Evolutionary conservation across 306 rosid species (phyloP), one percentile per base, ranked within the genome.

Genomic region (Mimosa pudica): DNA sequence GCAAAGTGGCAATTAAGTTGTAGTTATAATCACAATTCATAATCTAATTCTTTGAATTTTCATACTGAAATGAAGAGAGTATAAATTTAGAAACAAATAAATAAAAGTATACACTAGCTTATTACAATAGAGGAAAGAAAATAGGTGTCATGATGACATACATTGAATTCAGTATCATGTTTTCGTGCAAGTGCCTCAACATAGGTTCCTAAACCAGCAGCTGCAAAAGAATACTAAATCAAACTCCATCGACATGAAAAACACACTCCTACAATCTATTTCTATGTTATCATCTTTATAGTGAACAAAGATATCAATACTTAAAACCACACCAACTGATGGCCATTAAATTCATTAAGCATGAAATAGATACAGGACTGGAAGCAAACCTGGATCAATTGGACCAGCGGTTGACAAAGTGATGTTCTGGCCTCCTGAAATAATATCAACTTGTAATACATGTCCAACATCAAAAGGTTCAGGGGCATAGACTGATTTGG

Each of bases 141-240:
- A 35, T 61, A 67, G 75, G 64, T 61, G 78, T 79, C 47, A 70
- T 62, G 72, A 61, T 30, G 60, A 73, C 93, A 75, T 92, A 92
- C 98, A 77, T 90, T 92, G 84, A 94, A 94, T 80, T 93, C 98
- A 65, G 88, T 80, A 35, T 91, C 97, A 52, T 93, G 98, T 80
- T 84, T 90, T 80, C 98, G 92, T 77, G 87, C 92, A 78, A 93
- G 98, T 60, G 97, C 97, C 87, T 93, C 98, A 33, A 93, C 97
- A 80, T 93, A 91, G 84, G 88, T 91, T 82, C 98, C 98, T 90
- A 93, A 82, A 76, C 98, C 98, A 87, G 95, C 92, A 87, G 98
- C 98, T 93, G 98, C 74, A 70, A 5, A 60, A 83, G 55, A 81
- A 48, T 73, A 33, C 18, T 10, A 46, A 20, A 70, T 70, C 10